Conservation (phyloP, 2,329 filamentous ascomycete species). For the Trematosphaeria pertusa region DNA sequence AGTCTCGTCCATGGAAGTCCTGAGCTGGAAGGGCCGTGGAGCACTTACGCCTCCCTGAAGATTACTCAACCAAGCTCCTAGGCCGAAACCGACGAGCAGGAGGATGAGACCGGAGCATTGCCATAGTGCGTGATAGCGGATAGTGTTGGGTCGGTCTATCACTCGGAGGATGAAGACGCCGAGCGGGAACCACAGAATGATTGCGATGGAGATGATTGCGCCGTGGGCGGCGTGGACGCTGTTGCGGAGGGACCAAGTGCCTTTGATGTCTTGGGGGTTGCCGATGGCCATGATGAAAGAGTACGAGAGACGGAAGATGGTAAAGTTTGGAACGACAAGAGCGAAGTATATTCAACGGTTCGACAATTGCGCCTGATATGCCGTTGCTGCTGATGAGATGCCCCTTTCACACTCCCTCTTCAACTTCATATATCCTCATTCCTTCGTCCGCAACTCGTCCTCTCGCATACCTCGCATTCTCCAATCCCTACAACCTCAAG, state of each 20-base stretch:
- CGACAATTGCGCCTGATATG: too few species aligned
- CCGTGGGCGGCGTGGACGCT: conserved; percentile 7
- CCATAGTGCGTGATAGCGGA: conserved; percentile 9
- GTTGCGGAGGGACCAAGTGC: background rate
- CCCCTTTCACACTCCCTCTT: background rate
- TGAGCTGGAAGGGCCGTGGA: too few species aligned
- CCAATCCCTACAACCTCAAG: background rate
- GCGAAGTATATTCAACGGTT: too few species aligned
- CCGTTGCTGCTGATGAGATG: too few species aligned
- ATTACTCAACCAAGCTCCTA: conserved; percentile 9
- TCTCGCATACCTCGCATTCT: too few species aligned
- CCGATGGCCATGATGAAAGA: conserved; percentile 1
- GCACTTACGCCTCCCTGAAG: conserved; percentile 8
- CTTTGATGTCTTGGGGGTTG: background rate
- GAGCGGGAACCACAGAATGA: conserved; percentile 13
- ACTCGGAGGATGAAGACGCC: conserved; percentile 11
- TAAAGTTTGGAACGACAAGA: too few species aligned
- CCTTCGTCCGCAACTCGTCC: conserved; percentile 1
- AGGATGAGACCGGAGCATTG: conserved; percentile 11
- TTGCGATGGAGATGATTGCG: conserved; percentile 5
- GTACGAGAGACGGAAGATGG: background rate
- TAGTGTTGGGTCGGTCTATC: conserved; percentile 5
- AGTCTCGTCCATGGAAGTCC: too few species aligned
- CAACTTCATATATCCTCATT: background rate
- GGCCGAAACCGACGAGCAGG: conserved; percentile 10